Evolutionary conservation across 164 flowering plant genomes (phyloP), one percentile per base, ranked within the genome.

Genomic region (Cinnamomum micranthum): DNA sequence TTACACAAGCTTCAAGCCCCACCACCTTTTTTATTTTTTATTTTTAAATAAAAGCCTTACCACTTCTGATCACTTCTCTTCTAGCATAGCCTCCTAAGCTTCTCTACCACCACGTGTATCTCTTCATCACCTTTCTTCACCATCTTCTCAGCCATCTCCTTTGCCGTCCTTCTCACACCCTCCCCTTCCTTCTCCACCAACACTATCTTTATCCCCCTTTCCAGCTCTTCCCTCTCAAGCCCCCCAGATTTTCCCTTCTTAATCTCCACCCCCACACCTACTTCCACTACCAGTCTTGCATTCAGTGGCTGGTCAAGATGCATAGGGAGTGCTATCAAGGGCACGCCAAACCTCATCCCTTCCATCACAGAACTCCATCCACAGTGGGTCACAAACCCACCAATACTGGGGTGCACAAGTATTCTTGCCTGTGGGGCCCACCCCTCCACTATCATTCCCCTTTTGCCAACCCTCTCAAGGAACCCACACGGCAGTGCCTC

Each of bases 251-350:
- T 68, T 19, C 55, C 70, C 66, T 78, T 86, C 77, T 66, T 58
- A 1, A 80, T 81, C 73, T 82, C 86, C 67, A 77, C 2, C 3
- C 80, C 86, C 0, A 77, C 82, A n/a, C 86, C 88, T 51, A 81
- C 15, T 22, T 82, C 84, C 24, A 22, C 81, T 69, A 83, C 83
- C 51, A 87, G 23, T 65, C 64, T 84, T 7, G 88, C 82, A 77
- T 81, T 85, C 4, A 82, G 1, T 0, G 88, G 87, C 73, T 87
- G 85, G 68, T 87, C 89, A 64, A 82, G 78, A 1, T 85, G 85
- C 86, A 81, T 75, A 0, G 86, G 88, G 77, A 84, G 71, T 6
- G 84, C 85, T n/a, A 87, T 77, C 6, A 85, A 51, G 22, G 87
- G 89, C 6, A 80, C 79, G 1, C 86, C 86, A 68, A 50, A 77